Conservation (phyloP, 2,329 filamentous ascomycete genomes). For the Fusarium metavorans region DNA sequence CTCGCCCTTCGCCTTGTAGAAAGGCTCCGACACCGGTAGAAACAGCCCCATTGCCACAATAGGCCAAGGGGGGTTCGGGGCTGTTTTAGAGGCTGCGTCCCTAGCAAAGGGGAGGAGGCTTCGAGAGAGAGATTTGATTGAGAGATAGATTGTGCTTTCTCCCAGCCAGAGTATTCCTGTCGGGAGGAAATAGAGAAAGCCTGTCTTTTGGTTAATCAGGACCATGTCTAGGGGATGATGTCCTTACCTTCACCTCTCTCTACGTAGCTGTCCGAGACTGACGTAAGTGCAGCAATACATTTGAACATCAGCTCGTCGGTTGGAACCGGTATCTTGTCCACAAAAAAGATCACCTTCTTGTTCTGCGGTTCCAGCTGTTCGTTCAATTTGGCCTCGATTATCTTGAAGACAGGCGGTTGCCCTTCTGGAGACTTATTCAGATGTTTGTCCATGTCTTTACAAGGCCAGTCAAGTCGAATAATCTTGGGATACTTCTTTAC, state of each 20-base stretch:
- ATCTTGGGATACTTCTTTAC: conserved; percentile 1
- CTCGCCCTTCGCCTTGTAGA: not conserved
- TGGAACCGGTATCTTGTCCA: not conserved
- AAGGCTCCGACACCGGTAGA: conserved; percentile 7
- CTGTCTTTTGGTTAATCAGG: not conserved
- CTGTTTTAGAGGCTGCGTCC: not conserved
- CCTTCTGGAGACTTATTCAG: not conserved
- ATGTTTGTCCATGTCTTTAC: not conserved
- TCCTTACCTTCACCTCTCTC: conserved; percentile 1
- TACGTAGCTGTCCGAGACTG: not conserved
- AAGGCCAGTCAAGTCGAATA: conserved; percentile 2
- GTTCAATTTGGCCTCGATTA: not conserved
- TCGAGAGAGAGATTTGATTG: not conserved
- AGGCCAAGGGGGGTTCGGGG: not conserved
- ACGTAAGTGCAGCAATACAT: not conserved
- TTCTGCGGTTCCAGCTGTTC: not conserved
- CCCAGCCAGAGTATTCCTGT: conserved; percentile 13
- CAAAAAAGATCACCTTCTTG: not conserved
- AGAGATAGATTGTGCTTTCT: not conserved
- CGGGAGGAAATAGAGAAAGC: conserved; percentile 6
- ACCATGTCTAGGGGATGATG: not conserved
- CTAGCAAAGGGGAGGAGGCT: conserved; percentile 3
- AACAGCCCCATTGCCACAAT: conserved; percentile 18
- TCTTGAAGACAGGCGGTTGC: not conserved
- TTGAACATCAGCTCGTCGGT: not conserved